A percentile compares a stretch with the other conserved stretches of the same genome.
Evolutionary conservation across 495 filamentous ascomycete species (phyloP).

Genomic region (Penicillium bialowiezense): DNA sequence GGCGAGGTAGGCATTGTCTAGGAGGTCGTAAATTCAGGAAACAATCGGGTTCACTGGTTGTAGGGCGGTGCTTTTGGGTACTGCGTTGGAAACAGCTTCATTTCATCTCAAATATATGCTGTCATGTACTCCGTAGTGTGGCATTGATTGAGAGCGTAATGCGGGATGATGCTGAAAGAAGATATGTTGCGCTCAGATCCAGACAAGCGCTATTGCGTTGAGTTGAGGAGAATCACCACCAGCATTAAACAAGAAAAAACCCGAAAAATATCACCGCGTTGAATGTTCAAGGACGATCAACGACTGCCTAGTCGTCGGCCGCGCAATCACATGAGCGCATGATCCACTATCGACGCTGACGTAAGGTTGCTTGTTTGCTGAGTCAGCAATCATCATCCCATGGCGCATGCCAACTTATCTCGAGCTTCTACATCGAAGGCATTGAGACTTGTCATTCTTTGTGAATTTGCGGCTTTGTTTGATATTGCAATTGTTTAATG

Average conservation of each 20-base stretch:
- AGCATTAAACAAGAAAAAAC: background rate
- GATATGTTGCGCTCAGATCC: slow-evolving; percentile 2
- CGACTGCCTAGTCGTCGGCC: slow-evolving; percentile 13
- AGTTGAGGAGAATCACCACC: background rate
- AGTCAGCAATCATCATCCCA: no score
- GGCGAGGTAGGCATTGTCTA: slow-evolving; percentile 37
- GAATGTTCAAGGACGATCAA: background rate
- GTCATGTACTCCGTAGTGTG: slow-evolving; percentile 9
- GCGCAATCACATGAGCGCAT: slow-evolving; percentile 10
- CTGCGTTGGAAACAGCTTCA: slow-evolving; percentile 18
- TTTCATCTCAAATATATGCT: slow-evolving; percentile 21
- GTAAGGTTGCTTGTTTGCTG: slow-evolving; percentile 1
- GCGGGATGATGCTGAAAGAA: slow-evolving; percentile 15
- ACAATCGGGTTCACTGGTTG: slow-evolving; percentile 6
- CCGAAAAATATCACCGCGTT: background rate
- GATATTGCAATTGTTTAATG: slow-evolving; percentile 15
- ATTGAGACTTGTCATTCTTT: slow-evolving; percentile 12
- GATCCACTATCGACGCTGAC: background rate
- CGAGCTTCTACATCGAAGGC: slow-evolving; percentile 3
- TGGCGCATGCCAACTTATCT: no score
- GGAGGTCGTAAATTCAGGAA: background rate
- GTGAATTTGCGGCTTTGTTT: slow-evolving; percentile 8
- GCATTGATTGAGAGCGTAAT: slow-evolving; percentile 15
- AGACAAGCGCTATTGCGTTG: background rate
- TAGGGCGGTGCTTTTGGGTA: slow-evolving; percentile 3